phyloP scores from a whole-genome alignment of 192 early-diverging fungal species.

The Phlyctochytrium arcticum region DNA sequence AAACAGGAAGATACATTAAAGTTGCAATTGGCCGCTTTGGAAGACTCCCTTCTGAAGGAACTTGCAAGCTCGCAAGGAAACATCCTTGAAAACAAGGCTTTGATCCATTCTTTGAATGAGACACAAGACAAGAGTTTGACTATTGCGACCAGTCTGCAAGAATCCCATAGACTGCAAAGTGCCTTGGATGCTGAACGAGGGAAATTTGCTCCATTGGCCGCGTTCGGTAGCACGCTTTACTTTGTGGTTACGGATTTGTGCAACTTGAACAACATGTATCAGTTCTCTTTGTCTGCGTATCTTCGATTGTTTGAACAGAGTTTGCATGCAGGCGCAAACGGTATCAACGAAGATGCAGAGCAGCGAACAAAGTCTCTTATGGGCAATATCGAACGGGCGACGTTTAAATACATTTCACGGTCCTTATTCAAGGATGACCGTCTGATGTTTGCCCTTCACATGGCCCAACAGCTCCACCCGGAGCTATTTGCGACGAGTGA shows the following conservation, averaged over 20 bases:
- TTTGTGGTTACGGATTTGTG: conserved; percentile 49
- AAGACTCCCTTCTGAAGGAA: conserved; percentile 52
- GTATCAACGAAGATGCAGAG: conserved; percentile 39
- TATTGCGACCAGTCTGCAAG: conserved; percentile 41
- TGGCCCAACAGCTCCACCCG: conserved; percentile 35
- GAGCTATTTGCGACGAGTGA: conserved; percentile 45
- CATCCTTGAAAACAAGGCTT: conserved; percentile 54
- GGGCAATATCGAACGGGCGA: conserved; percentile 39
- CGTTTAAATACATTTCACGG: conserved; percentile 39
- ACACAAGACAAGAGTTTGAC: conserved; percentile 52
- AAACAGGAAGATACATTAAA: conserved; percentile 54
- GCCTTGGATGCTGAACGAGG: conserved; percentile 51
- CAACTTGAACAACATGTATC: conserved; percentile 56
- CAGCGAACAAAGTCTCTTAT: conserved; percentile 42
- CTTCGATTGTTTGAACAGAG: conserved; percentile 45
- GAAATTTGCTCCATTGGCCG: conserved; percentile 45
- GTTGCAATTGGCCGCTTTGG: conserved; percentile 44
- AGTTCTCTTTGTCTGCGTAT: conserved; percentile 47
- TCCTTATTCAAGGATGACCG: conserved; percentile 53
- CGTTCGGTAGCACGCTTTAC: conserved; percentile 44
- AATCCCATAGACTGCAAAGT: conserved; percentile 47
- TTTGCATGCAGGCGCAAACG: conserved; percentile 31
- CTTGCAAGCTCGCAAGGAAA: conserved; percentile 55
- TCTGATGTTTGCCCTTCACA: conserved; percentile 49
- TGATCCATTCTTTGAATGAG: conserved; percentile 50